Percentiles rank a stretch among this genome's conserved stretches.
phyloP scores from a whole-genome alignment of 1,284 basidiomycete genomes.

The Ceratobasidium sp. region DNA sequence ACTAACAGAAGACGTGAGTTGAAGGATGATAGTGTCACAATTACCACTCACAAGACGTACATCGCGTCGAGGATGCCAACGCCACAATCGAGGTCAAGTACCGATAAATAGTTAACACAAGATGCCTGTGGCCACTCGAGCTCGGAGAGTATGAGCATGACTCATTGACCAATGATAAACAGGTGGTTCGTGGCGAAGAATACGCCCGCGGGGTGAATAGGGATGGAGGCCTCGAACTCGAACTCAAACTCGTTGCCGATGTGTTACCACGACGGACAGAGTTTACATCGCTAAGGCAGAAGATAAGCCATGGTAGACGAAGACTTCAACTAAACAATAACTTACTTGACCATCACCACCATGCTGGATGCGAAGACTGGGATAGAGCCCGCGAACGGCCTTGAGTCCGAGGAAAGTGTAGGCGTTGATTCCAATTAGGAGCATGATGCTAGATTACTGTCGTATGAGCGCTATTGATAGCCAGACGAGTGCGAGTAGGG shows the following conservation, averaged over 20 bases:
- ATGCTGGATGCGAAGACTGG: conserved; percentile 82
- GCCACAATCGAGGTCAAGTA: conserved; percentile 85
- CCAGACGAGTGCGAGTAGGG: neutral
- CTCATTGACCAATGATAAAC: conserved; percentile 81
- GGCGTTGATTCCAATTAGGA: conserved; percentile 51
- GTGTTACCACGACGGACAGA: conserved; percentile 72
- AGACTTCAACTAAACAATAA: conserved; percentile 14
- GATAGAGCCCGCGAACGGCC: conserved; percentile 77
- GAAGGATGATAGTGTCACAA: conserved; percentile 22
- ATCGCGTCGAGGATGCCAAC: conserved; percentile 86
- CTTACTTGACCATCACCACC: conserved; percentile 77
- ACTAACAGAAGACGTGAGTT: conserved; percentile 53
- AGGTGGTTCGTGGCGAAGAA: conserved; percentile 90
- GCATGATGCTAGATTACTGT: conserved; percentile 11
- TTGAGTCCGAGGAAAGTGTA: conserved; percentile 82
- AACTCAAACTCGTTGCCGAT: conserved; percentile 41
- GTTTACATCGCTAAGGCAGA: conserved; percentile 70
- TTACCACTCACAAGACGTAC: conserved; percentile 76
- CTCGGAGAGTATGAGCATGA: conserved; percentile 83
- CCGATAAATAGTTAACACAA: conserved; percentile 86
- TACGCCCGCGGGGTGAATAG: conserved; percentile 86
- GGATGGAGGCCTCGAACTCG: conserved; percentile 56
- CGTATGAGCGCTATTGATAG: neutral
- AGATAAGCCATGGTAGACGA: neutral
- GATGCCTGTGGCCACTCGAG: conserved; percentile 79